Evolutionary conservation across 2,329 filamentous ascomycete genomes (phyloP).

Genomic region (Xylaria sp.): DNA sequence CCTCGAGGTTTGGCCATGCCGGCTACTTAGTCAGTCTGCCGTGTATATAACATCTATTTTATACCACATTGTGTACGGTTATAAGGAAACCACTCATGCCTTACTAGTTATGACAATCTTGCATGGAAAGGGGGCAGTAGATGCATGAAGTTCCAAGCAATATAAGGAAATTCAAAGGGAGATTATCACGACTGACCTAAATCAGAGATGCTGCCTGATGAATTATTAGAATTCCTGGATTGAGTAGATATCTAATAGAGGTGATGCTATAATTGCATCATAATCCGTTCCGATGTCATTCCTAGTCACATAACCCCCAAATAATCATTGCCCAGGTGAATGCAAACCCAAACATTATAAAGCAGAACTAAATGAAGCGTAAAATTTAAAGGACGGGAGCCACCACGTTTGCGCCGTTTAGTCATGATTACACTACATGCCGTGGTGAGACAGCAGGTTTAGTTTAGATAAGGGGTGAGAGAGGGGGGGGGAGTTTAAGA

Average conservation of each 20-base stretch:
- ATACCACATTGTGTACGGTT: constrained; percentile 45
- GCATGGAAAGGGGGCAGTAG: not conserved
- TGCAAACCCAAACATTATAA: constrained; percentile 18
- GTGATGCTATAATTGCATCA: constrained; percentile 20
- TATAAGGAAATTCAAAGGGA: not conserved
- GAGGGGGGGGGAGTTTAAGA: constrained; percentile 36
- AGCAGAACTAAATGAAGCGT: not conserved
- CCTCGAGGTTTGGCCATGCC: constrained; percentile 11
- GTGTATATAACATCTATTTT: constrained; percentile 43
- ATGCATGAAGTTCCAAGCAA: not conserved
- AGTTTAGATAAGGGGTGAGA: not conserved
- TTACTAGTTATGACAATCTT: not conserved
- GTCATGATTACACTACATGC: constrained; percentile 36
- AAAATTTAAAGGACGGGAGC: constrained; percentile 13
- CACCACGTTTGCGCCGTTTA: constrained; percentile 39
- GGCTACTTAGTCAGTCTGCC: constrained; percentile 29
- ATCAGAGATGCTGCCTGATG: constrained; percentile 12
- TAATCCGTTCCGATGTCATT: constrained; percentile 13
- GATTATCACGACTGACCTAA: not conserved
- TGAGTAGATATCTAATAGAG: constrained; percentile 40
- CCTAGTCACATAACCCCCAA: constrained; percentile 19
- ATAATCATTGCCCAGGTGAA: constrained; percentile 28
- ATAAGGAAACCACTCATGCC: constrained; percentile 42
- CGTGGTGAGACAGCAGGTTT: constrained; percentile 24
- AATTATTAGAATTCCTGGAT: constrained; percentile 30